Base-by-base conservation (phyloP, 345 rosid genomes). In the Eutrema heterophyllum region DNA sequence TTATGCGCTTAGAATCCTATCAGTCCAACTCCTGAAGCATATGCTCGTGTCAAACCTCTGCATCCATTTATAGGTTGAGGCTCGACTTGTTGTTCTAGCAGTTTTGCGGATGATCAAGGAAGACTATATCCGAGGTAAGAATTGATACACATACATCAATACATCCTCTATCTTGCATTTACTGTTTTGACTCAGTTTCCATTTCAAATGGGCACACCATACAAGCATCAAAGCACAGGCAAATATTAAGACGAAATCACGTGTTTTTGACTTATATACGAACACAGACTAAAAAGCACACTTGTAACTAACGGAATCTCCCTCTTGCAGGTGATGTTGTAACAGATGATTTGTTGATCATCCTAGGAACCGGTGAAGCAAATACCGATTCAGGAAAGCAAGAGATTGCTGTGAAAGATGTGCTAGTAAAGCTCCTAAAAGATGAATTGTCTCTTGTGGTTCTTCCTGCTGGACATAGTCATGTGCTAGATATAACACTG, bases 41-140 rank as follows among this genome's bases (percentile, higher is more conserved):
- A 43, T 63, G 48, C 13, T 35, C 55, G 15, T 70, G 59, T 8
- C 70, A 56, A 44, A 18, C 64, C 45, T 72, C 38, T 71, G 35
- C 61, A 72, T 82, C 41, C 59, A 64, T 71, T 52, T 73, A 78
- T 85, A 95, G 97, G 89, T 89, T 75, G 97, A 95, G 81, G 89
- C 92, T 74, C 92, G 97, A 68, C 93, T 92, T 51, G 89, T 95
- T 71, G 88, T 92, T 77, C 88, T 95, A 50, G 96, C 99, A 32
- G 93, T 91, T 74, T 82, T 90, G 44, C 82, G 88, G 58, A 90
- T 89, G 97, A 88, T 92, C 76, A 92, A 90, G 84, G 97, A 95
- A 88, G 90, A 85, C 71, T 79, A 80, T 50, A 67, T 71, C 58
- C 68, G 67, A 77, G 96, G 97, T 91, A 73, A 1, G 70, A 18